Evolutionary conservation across 2,329 filamentous ascomycete species (phyloP).

Genomic region (Penicillium olsonii): DNA sequence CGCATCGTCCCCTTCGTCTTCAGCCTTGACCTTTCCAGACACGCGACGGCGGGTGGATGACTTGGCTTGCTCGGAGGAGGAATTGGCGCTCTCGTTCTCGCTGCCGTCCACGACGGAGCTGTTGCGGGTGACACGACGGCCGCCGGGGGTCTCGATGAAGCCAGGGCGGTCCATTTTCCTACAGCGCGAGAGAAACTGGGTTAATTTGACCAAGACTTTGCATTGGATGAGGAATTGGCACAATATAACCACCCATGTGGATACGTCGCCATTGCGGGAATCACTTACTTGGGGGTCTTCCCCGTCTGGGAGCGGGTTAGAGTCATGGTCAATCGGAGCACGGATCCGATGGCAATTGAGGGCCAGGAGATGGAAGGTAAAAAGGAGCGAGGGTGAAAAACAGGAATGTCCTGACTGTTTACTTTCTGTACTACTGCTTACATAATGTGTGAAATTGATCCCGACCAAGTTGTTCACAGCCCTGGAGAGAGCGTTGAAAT

Average conservation of each 20-base stretch:
- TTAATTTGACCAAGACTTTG: slow-evolving; percentile 9
- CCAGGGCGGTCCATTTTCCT: slow-evolving; percentile 56
- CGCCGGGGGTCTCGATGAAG: slow-evolving; percentile 55
- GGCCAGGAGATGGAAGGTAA: slow-evolving; percentile 1
- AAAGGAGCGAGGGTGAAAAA: slow-evolving; percentile 12
- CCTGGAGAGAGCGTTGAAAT: background rate
- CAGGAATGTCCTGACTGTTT: slow-evolving; percentile 20
- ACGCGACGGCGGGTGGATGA: slow-evolving; percentile 34
- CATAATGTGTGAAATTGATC: background rate
- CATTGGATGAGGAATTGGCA: slow-evolving; percentile 8
- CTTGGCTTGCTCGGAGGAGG: slow-evolving; percentile 25
- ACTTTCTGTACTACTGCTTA: slow-evolving; percentile 9
- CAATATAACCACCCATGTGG: slow-evolving; percentile 18
- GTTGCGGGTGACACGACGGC: slow-evolving; percentile 47
- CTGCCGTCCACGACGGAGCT: slow-evolving; percentile 40
- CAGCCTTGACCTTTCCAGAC: slow-evolving; percentile 29
- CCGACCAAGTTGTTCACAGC: too few species aligned
- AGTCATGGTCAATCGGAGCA: slow-evolving; percentile 39
- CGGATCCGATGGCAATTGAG: slow-evolving; percentile 18
- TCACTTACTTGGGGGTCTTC: slow-evolving; percentile 53
- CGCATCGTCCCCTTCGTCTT: slow-evolving; percentile 30
- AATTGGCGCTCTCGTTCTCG: slow-evolving; percentile 31
- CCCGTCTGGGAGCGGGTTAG: slow-evolving; percentile 54
- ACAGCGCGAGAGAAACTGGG: slow-evolving; percentile 8
- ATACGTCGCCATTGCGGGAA: slow-evolving; percentile 17